Conservation (phyloP, 2,329 filamentous ascomycete species). For the Pyrenochaeta sp. region DNA sequence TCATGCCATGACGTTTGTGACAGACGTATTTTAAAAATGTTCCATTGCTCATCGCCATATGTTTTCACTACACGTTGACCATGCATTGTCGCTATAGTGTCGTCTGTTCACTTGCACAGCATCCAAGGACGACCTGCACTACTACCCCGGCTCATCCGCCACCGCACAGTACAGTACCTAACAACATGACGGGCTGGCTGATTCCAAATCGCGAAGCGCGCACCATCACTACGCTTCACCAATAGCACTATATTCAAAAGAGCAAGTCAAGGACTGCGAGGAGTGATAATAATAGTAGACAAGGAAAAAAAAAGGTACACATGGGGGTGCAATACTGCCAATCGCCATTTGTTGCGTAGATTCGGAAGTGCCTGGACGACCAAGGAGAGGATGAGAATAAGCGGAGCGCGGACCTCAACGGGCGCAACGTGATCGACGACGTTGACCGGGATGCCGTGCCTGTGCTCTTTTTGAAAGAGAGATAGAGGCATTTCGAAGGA, state of each 20-base stretch:
- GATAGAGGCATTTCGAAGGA: conserved; percentile 5
- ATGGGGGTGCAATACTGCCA: conserved; percentile 1
- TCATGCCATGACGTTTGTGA: too few species aligned
- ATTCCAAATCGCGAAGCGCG: neutral
- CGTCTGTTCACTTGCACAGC: too few species aligned
- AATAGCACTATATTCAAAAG: conserved; percentile 14
- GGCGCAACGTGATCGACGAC: conserved; percentile 15
- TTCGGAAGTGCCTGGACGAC: neutral
- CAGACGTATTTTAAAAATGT: too few species aligned
- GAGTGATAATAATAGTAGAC: conserved; percentile 6
- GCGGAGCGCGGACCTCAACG: conserved; percentile 13
- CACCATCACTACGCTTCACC: conserved; percentile 10
- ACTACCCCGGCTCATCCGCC: too few species aligned
- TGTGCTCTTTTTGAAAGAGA: conserved; percentile 1
- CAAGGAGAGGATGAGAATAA: conserved; percentile 1
- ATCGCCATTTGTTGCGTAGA: conserved; percentile 8
- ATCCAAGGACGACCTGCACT: too few species aligned
- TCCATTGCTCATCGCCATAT: too few species aligned
- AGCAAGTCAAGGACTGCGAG: conserved; percentile 12
- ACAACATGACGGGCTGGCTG: neutral
- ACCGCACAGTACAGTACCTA: too few species aligned
- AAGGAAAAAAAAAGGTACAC: conserved; percentile 23
- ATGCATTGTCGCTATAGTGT: too few species aligned
- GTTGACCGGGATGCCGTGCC: conserved; percentile 19
- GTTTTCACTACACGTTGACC: too few species aligned